Evolutionary conservation across 2,329 filamentous ascomycete genomes (phyloP).

Genomic region (Ophiostoma fasciatum): DNA sequence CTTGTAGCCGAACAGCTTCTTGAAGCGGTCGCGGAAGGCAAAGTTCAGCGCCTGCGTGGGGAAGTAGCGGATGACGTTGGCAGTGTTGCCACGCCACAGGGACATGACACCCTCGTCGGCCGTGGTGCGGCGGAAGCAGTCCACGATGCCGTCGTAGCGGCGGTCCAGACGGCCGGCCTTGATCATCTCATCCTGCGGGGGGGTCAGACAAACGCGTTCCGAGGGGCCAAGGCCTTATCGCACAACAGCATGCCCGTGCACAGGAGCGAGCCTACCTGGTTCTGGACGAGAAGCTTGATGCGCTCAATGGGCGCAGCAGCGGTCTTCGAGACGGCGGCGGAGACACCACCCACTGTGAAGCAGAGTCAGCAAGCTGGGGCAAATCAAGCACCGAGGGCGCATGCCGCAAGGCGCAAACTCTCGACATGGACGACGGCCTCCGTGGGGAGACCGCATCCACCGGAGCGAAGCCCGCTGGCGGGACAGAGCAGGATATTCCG

Average conservation of each 20-base stretch:
- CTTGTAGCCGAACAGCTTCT: constrained; percentile 99
- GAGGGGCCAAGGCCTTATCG: not conserved
- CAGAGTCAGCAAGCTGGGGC: constrained; percentile 11
- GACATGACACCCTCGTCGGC: constrained; percentile 86
- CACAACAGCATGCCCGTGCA: too few relatives aligned
- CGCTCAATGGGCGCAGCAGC: constrained; percentile 99
- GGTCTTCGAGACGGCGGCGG: constrained; percentile 99
- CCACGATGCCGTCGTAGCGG: constrained; percentile 84
- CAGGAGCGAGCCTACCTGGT: constrained; percentile 74
- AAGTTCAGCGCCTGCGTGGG: constrained; percentile 99
- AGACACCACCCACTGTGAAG: constrained; percentile 91
- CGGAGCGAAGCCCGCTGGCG: too few relatives aligned
- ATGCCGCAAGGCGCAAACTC: too few relatives aligned
- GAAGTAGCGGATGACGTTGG: constrained; percentile 99
- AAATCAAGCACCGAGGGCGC: too few relatives aligned
- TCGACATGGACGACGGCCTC: too few relatives aligned
- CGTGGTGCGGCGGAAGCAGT: constrained; percentile 91
- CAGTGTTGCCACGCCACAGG: constrained; percentile 99
- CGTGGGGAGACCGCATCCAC: too few relatives aligned
- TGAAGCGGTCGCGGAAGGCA: constrained; percentile 99
- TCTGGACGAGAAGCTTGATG: constrained; percentile 99
- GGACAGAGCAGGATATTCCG: too few relatives aligned
- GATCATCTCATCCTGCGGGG: constrained; percentile 91
- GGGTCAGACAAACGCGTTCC: not conserved
- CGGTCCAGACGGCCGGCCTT: constrained; percentile 96